phyloP scores from a whole-genome alignment of 768 basidiomycete species.

The Nidularia pulvinata region DNA sequence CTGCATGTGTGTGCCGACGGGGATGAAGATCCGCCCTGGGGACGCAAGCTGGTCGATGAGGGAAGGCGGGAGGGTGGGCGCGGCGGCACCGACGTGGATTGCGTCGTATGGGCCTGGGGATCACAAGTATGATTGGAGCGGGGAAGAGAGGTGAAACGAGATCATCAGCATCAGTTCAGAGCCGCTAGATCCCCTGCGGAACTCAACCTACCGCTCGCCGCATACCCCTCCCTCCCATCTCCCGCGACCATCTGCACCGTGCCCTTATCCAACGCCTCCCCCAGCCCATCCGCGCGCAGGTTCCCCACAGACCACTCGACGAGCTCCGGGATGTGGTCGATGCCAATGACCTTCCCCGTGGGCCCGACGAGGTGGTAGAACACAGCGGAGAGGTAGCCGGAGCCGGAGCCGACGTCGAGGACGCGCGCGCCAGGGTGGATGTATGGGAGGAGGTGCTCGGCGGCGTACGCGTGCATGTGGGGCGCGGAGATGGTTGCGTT shows the following conservation, averaged over 20 bases:
- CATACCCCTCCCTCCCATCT: conserved; percentile 76
- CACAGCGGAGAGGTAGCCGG: conserved; percentile 85
- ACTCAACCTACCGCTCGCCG: conserved; percentile 21
- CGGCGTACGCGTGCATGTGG: conserved; percentile 95
- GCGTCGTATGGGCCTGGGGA: conserved; percentile 67
- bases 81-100: conserved; percentile 95
- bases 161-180: too few relatives aligned
- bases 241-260: conserved; percentile 67
- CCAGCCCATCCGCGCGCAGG: conserved; percentile 64
- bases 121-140: not conserved
- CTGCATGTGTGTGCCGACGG: conserved; percentile 67
- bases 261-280: conserved; percentile 46
- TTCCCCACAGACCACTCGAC: conserved; percentile 72
- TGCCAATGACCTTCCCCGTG: conserved; percentile 73
- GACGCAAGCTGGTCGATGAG: conserved; percentile 78
- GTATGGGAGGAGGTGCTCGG: conserved; percentile 74
- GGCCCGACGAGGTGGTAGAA: conserved; percentile 69
- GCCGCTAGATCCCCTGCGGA: too few relatives aligned
- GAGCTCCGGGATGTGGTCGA: conserved; percentile 88
- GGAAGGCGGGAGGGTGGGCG: conserved; percentile 65
- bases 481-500: conserved; percentile 96
- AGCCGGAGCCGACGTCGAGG: conserved; percentile 90
- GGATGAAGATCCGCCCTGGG: conserved; percentile 91
- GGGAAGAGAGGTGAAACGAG: not conserved
- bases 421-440: conserved; percentile 72